A percentile compares a stretch with the other conserved stretches of the same genome.
Evolutionary conservation across 345 rosid genomes (phyloP).

Genomic region (Syzygium oleosum): DNA sequence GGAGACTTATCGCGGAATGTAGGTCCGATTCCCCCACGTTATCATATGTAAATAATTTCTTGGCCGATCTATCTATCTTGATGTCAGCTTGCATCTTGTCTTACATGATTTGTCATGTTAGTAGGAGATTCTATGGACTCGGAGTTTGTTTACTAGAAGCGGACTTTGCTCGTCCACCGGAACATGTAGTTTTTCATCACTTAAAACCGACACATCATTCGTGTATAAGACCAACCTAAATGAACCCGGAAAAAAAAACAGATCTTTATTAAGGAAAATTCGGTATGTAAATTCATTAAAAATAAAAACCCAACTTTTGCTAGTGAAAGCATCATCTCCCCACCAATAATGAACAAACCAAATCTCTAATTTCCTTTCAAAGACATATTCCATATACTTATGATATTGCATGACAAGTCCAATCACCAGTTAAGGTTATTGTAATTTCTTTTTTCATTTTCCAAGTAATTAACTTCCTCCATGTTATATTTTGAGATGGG

Average conservation of each 20-base stretch:
- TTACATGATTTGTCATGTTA: neutral
- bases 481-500: neutral
- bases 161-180: neutral
- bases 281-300: neutral
- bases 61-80: neutral
- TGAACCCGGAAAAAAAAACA: neutral
- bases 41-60: neutral
- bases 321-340: neutral
- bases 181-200: neutral
- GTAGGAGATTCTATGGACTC: neutral
- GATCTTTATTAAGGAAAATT: neutral
- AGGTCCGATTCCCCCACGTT: neutral
- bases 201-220: neutral
- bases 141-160: neutral
- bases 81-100: neutral
- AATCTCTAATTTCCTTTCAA: neutral
- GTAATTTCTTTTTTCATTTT: neutral
- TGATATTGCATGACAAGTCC: neutral
- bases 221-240: neutral
- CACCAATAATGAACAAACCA: neutral
- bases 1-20: neutral
- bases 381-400: neutral
- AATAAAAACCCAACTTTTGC: neutral
- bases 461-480: neutral
- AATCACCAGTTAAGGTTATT: neutral